These are phyloP conservation scores for Tremella yokohamensis DNA, from an alignment of 768 basidiomycete genomes.

Conservation along the genomic window DNA sequence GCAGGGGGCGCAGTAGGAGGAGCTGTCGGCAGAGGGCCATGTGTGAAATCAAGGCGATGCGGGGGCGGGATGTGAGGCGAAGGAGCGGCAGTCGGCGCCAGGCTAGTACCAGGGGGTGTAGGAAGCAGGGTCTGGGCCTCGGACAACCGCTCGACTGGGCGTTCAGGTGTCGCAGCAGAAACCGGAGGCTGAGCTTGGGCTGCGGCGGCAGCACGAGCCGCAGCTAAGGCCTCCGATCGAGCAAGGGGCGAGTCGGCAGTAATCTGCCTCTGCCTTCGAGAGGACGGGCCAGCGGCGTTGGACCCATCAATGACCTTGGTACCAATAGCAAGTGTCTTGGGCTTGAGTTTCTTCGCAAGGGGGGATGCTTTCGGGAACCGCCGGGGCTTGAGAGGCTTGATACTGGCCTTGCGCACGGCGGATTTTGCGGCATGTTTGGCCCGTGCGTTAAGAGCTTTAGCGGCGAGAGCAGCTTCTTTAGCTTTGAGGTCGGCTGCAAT, in stretches of 20 bases:
- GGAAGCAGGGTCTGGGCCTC: background rate
- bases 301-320: background rate
- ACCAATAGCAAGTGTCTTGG: background rate
- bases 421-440: slow-evolving; percentile 8
- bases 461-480: background rate
- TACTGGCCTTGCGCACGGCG: slow-evolving; percentile 8
- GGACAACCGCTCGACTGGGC: background rate
- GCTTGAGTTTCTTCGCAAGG: background rate
- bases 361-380: slow-evolving; percentile 3
- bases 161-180: background rate
- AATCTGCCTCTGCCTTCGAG: background rate
- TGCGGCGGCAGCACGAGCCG: background rate
- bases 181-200: background rate
- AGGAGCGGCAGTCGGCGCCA: background rate
- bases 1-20: no score
- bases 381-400: slow-evolving; percentile 6
- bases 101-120: background rate
- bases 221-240: background rate
- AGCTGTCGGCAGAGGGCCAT: no score
- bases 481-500: slow-evolving; percentile 12
- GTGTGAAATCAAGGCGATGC: no score
- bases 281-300: background rate
- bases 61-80: no score
- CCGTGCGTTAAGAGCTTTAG: slow-evolving; percentile 3
- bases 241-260: background rate